Evolutionary conservation across 306 rosid genomes (phyloP).

Genomic region (Cicer pinnatifidum): DNA sequence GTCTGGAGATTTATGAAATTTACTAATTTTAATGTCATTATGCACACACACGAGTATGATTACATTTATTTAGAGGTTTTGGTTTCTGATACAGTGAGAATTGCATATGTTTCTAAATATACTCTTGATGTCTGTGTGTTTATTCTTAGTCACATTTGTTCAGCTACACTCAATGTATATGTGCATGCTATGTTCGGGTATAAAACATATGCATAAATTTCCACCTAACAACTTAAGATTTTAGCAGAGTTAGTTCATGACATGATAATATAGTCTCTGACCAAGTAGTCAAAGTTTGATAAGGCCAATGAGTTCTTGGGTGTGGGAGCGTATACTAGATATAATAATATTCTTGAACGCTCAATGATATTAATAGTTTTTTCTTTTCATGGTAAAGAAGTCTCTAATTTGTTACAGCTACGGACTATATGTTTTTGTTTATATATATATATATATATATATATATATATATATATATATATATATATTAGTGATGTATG

Average conservation of each 20-base stretch:
- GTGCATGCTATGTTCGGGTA: background rate
- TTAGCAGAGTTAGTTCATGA: conserved; percentile 2
- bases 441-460: background rate
- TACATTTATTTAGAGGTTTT: conserved; percentile 21
- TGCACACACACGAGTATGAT: conserved; percentile 4
- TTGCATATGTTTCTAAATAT: conserved; percentile 2
- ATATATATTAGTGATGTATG: conserved; percentile 6
- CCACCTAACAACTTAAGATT: background rate
- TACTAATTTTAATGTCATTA: conserved; percentile 20
- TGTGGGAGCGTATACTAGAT: background rate
- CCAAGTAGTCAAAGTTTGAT: conserved; percentile 4
- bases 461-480: background rate
- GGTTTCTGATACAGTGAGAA: conserved; percentile 6
- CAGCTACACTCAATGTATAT: background rate
- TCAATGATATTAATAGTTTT: conserved; percentile 3
- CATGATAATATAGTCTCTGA: background rate
- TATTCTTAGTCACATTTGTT: background rate
- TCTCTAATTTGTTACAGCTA: conserved; percentile 9
- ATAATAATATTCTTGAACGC: background rate
- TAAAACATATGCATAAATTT: background rate
- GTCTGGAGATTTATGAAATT: conserved; percentile 5
- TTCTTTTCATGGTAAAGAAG: conserved; percentile 24
- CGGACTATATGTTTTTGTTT: background rate
- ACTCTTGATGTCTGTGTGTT: background rate
- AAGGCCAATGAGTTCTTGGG: background rate